These are phyloP conservation scores for Chlorella vulgaris DNA, from an alignment of 139 green algal genomes.

Conservation along the genomic window DNA sequence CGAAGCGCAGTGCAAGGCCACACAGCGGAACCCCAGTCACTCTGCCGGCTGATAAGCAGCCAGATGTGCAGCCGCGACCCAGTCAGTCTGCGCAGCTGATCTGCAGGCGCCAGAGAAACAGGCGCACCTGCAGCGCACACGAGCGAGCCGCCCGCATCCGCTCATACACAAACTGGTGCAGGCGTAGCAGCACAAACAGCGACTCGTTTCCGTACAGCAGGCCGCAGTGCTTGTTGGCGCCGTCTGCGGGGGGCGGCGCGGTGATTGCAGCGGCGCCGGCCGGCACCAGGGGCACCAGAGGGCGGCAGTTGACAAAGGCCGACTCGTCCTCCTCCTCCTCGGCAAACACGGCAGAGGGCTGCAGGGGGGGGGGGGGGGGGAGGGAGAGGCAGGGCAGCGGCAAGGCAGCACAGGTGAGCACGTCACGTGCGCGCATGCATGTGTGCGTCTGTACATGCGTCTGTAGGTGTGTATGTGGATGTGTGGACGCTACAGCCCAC, in stretches of 20 bases:
- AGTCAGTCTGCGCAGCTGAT: too few species aligned
- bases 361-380: background rate
- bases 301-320: slow-evolving; percentile 31
- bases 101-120: too few species aligned
- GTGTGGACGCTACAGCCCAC: too few species aligned
- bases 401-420: too few species aligned
- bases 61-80: too few species aligned
- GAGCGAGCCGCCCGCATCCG: slow-evolving; percentile 54
- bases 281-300: slow-evolving; percentile 34
- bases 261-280: background rate
- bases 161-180: slow-evolving; percentile 89
- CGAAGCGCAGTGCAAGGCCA: too few species aligned
- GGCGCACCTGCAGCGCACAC: slow-evolving; percentile 39
- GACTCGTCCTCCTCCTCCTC: slow-evolving; percentile 47
- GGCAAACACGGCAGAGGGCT: slow-evolving; percentile 23
- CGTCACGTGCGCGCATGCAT: too few species aligned
- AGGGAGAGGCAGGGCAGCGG: too few species aligned
- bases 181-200: slow-evolving; percentile 92
- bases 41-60: too few species aligned
- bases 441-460: too few species aligned
- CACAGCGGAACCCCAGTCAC: too few species aligned
- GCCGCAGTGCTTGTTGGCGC: slow-evolving; percentile 24
- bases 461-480: too few species aligned
- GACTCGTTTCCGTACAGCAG: slow-evolving; percentile 91
- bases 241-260: background rate